Percentiles rank a stretch among this genome's conserved stretches.
These are phyloP conservation scores for Eutrema salsugineum DNA, from an alignment of 441 rosid species.

Conservation along the genomic window DNA sequence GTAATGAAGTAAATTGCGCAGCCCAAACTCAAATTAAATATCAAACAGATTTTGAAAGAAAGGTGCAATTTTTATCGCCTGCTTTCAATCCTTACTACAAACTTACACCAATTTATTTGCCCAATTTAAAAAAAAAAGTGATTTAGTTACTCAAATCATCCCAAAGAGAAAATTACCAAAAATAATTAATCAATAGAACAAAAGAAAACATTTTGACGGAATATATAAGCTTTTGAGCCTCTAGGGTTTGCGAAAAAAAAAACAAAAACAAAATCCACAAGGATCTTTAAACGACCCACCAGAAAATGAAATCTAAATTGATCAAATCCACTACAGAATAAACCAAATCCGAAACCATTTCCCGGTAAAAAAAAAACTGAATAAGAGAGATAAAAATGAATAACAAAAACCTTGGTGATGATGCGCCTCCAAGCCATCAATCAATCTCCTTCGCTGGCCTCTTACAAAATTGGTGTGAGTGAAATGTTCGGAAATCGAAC, in stretches of 20 bases:
- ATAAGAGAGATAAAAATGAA: background rate
- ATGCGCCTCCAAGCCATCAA: conserved; percentile 89
- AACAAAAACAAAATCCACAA: background rate
- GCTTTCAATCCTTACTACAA: background rate
- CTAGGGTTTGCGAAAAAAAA: conserved; percentile 19
- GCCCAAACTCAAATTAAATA: background rate
- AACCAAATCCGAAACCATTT: background rate
- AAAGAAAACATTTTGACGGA: background rate
- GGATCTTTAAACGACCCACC: background rate
- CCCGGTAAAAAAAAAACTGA: background rate
- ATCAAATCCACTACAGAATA: background rate
- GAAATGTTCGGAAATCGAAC: background rate
- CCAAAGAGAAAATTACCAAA: background rate
- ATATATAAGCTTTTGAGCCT: background rate
- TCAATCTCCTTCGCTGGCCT: background rate
- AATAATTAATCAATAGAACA: background rate
- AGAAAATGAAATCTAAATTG: background rate
- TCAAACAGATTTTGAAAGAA: background rate
- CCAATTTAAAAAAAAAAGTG: background rate
- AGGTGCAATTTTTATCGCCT: background rate
- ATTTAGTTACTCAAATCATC: background rate
- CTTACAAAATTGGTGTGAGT: background rate
- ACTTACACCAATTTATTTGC: background rate
- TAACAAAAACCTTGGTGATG: conserved; percentile 58
- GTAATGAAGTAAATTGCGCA: background rate